A percentile compares a stretch with the other conserved stretches of the same genome.
These are phyloP conservation scores for Mortierella sp. DNA, from an alignment of 371 early-diverging fungal genomes.

Conservation along the genomic window DNA sequence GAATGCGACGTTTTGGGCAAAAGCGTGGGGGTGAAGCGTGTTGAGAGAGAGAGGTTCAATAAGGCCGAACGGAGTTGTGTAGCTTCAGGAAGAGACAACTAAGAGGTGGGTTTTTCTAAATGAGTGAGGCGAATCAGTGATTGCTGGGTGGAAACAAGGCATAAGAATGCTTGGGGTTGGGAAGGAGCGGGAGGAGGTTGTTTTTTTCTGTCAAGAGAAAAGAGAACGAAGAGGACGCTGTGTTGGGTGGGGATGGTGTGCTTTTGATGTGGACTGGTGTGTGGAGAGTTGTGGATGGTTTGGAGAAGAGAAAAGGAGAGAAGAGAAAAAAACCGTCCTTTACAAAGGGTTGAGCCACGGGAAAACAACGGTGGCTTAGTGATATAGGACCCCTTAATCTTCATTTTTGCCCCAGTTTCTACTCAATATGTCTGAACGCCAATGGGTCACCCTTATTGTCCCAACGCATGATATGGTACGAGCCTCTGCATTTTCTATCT, in stretches of 20 bases:
- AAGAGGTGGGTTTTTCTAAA: constrained; percentile 29
- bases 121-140: constrained; percentile 49
- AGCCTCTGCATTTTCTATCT: no score
- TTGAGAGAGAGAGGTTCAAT: constrained; percentile 16
- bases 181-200: constrained; percentile 25
- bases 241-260: constrained; percentile 2
- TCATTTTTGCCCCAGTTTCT: no score
- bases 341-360: background rate
- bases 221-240: background rate
- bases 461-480: no score
- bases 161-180: constrained; percentile 57
- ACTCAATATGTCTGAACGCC: no score
- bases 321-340: no score
- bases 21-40: constrained; percentile 23
- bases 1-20: constrained; percentile 55
- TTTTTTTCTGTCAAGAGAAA: constrained; percentile 21
- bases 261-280: background rate
- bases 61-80: background rate
- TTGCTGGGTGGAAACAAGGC: constrained; percentile 55
- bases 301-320: background rate
- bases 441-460: no score
- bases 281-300: background rate
- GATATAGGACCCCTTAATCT: background rate
- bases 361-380: constrained; percentile 10
- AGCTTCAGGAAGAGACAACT: constrained; percentile 39